Percentiles rank a stretch among this genome's conserved stretches.
Conservation (phyloP, 1,139 yeast species). For the Debaryomycetaceae sp. region DNA sequence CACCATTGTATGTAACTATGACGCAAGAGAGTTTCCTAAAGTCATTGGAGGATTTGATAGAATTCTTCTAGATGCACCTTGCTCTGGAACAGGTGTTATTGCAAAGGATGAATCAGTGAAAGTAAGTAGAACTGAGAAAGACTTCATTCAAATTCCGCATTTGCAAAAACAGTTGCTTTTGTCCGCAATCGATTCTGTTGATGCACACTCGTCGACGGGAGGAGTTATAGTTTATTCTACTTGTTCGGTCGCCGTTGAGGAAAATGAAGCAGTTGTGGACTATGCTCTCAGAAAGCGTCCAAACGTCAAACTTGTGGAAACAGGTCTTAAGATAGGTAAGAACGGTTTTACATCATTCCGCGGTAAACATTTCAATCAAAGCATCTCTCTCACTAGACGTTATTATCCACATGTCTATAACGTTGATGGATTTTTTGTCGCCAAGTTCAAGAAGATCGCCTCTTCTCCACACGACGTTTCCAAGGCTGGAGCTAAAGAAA, state of each 20-base stretch:
- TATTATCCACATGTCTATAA: slow-evolving; percentile 98
- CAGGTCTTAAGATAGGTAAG: slow-evolving; percentile 92
- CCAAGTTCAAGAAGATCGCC: slow-evolving; percentile 89
- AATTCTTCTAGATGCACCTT: slow-evolving; percentile 94
- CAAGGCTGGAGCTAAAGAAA: slow-evolving; percentile 86
- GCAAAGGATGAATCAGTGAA: slow-evolving; percentile 96
- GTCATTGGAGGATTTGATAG: slow-evolving; percentile 98
- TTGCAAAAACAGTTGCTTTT: slow-evolving; percentile 89
- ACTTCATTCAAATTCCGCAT: slow-evolving; percentile 94
- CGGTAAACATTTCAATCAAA: slow-evolving; percentile 85
- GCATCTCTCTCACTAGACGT: slow-evolving; percentile 79
- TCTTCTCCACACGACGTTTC: slow-evolving; percentile 80
- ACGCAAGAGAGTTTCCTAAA: slow-evolving; percentile 97
- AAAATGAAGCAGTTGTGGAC: slow-evolving; percentile 98
- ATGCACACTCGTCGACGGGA: slow-evolving; percentile 86
- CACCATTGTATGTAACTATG: slow-evolving; percentile 95
- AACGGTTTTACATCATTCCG: slow-evolving; percentile 92
- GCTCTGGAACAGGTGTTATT: slow-evolving; percentile 99
- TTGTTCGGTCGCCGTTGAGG: slow-evolving; percentile 97
- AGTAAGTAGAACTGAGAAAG: slow-evolving; percentile 91
- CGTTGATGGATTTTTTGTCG: slow-evolving; percentile 97
- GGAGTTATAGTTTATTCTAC: slow-evolving; percentile 96
- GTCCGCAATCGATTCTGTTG: slow-evolving; percentile 96
- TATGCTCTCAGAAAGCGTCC: slow-evolving; percentile 96
- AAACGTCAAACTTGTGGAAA: slow-evolving; percentile 88